phyloP scores from a whole-genome alignment of 2,329 filamentous ascomycete species.

The Arthrobotrys pseudoclavata region DNA sequence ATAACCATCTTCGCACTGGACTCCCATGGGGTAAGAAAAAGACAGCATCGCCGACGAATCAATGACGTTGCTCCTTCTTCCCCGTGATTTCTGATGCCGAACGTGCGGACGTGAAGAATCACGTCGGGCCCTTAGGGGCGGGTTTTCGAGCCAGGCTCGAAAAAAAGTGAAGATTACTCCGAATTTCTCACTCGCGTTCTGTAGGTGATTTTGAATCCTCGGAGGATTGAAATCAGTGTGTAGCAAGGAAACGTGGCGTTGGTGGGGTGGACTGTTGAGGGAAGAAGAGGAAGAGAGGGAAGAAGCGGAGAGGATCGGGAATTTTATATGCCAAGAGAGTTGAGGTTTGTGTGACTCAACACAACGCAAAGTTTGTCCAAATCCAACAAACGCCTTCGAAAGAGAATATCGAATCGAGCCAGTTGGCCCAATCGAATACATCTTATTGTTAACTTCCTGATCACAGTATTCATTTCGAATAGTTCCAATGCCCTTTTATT shows the following conservation, averaged over 20 bases:
- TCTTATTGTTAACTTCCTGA: too few species aligned
- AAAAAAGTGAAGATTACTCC: slow-evolving; percentile 78
- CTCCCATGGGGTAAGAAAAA: slow-evolving; percentile 46
- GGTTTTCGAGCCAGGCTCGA: slow-evolving; percentile 63
- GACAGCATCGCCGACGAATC: too few species aligned
- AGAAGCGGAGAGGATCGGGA: slow-evolving; percentile 1
- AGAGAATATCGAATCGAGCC: too few species aligned
- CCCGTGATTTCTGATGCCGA: slow-evolving; percentile 80
- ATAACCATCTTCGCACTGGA: slow-evolving; percentile 60
- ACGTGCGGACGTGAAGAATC: slow-evolving; percentile 74
- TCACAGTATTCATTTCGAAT: too few species aligned
- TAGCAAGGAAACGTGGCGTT: slow-evolving; percentile 75
- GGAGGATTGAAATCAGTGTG: slow-evolving; percentile 68
- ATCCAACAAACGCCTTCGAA: not conserved
- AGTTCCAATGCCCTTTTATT: too few species aligned
- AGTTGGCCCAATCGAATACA: too few species aligned
- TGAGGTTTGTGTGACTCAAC: slow-evolving; percentile 53
- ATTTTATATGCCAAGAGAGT: slow-evolving; percentile 56
- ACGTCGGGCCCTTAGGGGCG: slow-evolving; percentile 80
- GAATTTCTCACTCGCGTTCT: slow-evolving; percentile 81
- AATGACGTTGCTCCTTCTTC: slow-evolving; percentile 14
- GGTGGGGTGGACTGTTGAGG: slow-evolving; percentile 71
- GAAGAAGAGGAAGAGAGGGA: slow-evolving; percentile 61
- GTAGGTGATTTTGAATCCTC: slow-evolving; percentile 16
- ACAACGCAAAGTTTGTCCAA: slow-evolving; percentile 26